These are phyloP conservation scores for Tillandsia fasciculata DNA, from an alignment of 176 grass and related monocot genomes.

Conservation along the genomic window DNA sequence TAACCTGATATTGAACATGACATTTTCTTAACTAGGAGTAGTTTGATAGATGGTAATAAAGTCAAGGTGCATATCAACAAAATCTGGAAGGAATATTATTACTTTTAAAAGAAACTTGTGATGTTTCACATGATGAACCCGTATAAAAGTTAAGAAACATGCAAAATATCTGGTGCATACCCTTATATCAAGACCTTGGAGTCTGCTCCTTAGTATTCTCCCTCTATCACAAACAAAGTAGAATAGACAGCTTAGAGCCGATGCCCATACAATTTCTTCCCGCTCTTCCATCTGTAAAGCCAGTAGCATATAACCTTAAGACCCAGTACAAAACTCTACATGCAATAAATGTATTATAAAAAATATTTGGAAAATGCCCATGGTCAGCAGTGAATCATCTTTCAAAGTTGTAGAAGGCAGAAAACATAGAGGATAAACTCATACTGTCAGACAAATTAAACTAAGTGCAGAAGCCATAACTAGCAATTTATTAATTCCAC, in stretches of 20 bases:
- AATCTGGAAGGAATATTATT: too few species aligned
- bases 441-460: not conserved
- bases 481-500: not conserved
- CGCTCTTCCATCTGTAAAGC: slow-evolving; percentile 69
- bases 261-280: slow-evolving; percentile 98
- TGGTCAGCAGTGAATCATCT: not conserved
- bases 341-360: not conserved
- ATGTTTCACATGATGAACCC: not conserved
- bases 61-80: too few species aligned
- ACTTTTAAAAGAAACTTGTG: too few species aligned
- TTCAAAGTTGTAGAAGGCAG: not conserved
- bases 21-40: too few species aligned
- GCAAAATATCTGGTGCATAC: slow-evolving; percentile 36
- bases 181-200: slow-evolving; percentile 95
- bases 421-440: not conserved
- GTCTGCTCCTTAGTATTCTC: slow-evolving; percentile 72
- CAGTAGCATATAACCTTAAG: not conserved
- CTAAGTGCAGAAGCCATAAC: not conserved
- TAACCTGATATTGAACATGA: too few species aligned
- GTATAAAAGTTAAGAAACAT: slow-evolving; percentile 9
- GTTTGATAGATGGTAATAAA: too few species aligned
- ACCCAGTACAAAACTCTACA: not conserved
- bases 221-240: slow-evolving; percentile 95
- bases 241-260: slow-evolving; percentile 91
- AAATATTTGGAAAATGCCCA: not conserved